phyloP scores from a whole-genome alignment of 73 alveolate genomes.

The Tetrahymena borealis region DNA sequence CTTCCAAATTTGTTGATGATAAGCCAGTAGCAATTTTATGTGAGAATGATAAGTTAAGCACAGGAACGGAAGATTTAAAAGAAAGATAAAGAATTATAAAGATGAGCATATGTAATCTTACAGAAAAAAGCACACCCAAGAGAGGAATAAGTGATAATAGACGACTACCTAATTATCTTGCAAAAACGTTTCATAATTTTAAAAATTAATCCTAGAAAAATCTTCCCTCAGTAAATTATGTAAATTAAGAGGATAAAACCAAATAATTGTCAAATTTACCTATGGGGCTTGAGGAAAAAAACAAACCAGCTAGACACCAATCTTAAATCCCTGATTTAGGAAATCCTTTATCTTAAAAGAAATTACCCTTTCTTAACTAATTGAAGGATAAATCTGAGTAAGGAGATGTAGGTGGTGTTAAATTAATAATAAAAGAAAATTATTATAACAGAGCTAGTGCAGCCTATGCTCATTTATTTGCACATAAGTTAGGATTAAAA shows the following conservation, averaged over 20 bases:
- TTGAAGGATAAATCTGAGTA: background rate
- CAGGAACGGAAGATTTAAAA: background rate
- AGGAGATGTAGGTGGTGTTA: background rate
- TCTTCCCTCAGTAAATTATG: background rate
- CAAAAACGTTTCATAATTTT: background rate
- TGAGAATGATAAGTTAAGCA: background rate
- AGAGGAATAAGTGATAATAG: background rate
- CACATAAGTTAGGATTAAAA: background rate
- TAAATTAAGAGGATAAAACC: background rate
- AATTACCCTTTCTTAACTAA: background rate
- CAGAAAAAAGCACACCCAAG: background rate
- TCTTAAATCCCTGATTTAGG: background rate
- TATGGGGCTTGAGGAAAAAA: background rate
- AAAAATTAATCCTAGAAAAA: background rate
- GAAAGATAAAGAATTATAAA: background rate
- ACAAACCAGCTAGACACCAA: background rate
- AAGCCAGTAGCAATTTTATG: background rate
- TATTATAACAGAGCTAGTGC: background rate
- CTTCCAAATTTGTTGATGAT: background rate
- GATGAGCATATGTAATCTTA: background rate
- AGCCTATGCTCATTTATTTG: background rate
- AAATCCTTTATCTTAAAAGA: background rate
- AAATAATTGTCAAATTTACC: background rate
- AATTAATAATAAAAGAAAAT: background rate
- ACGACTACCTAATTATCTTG: background rate